These are phyloP conservation scores for Tanacetum coccineum DNA, from an alignment of 129 eudicot genomes.

Conservation along the genomic window DNA sequence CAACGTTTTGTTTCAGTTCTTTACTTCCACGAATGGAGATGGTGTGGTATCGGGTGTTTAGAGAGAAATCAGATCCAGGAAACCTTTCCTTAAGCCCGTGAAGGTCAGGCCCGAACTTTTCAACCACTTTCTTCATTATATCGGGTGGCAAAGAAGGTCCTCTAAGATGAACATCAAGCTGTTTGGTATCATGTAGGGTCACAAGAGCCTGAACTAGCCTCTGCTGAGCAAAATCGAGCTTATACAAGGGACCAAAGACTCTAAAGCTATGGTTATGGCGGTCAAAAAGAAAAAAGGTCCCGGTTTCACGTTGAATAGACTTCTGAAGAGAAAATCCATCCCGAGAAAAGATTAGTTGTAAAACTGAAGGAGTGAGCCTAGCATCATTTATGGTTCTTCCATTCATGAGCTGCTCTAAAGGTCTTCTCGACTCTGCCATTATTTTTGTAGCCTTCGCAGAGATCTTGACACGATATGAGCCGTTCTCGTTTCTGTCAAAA, in stretches of 20 bases:
- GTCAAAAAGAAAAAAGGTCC: conserved; percentile 58
- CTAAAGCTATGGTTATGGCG: conserved; percentile 45
- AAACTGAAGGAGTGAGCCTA: no score
- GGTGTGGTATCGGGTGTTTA: conserved; percentile 63
- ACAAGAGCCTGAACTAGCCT: conserved; percentile 55
- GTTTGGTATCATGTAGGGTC: conserved; percentile 61
- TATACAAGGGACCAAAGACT: conserved; percentile 59
- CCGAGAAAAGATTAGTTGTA: conserved; percentile 34
- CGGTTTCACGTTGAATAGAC: conserved; percentile 64
- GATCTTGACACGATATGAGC: no score
- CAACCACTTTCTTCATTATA: conserved; percentile 80
- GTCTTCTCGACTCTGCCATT: no score
- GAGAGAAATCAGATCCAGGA: conserved; percentile 57
- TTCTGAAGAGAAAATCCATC: conserved; percentile 60
- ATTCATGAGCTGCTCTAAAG: no score
- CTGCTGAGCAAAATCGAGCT: conserved; percentile 45
- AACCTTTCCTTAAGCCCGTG: conserved; percentile 55
- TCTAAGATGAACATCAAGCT: conserved; percentile 73
- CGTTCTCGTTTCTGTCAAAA: no score
- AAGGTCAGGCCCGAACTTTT: conserved; percentile 70
- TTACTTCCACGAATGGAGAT: conserved; percentile 60
- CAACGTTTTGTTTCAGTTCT: conserved; percentile 63
- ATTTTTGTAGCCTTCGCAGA: no score
- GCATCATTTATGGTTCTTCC: no score
- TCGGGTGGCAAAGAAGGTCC: conserved; percentile 66